Evolutionary conservation across 2,329 filamentous ascomycete genomes (phyloP), one percentile per base, ranked within the genome.

Genomic region (Trichoderma sp.): DNA sequence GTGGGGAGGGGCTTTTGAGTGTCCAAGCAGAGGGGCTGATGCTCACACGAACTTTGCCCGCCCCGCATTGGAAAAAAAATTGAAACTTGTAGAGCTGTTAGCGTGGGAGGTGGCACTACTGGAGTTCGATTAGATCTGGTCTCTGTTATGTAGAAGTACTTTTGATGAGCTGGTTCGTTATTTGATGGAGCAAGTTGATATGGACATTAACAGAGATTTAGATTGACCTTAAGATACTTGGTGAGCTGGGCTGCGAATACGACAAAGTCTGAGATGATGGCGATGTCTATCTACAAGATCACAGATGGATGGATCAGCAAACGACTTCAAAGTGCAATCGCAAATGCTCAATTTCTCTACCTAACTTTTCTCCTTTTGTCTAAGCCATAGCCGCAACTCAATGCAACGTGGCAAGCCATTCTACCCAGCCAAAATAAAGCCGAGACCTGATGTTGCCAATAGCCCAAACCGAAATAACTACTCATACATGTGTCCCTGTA

Each of bases 61-160:
- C 62, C 71, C 71, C 71, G 71, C 71, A 66, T 72, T 72, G 67
- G 35, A 50, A 56, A 64, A 27, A 64, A 64, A 72, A 72, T 53
- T 62, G 33, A 45, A 9, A 45, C 41, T 53, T 50, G 45, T 29
- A 12, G 16, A 66, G 50, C n/a, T 56, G 50, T 56, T 56, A 56
- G 50, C 50, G 41, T 12, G 11, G n/a, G 11, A 56, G 50, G 50
- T 56, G 50, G 50, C n/a, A 24, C 50, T 56, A 24, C 45, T 21
- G 41, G 41, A 45, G 41, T 45, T 45, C 41, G 41, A 45, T 45
- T 45, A 45, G 41, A 45, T 45, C 41, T 45, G 16, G 38, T 27
- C 27, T 27, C 27, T 27, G 27, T 27, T 27, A 27, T 27, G 27
- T 45, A 9, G 41, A 9, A 45, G 7, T 45, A 56, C 50, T 56